Conservation (phyloP, 148 eudicot genomes). For the Linanthus parryae region DNA sequence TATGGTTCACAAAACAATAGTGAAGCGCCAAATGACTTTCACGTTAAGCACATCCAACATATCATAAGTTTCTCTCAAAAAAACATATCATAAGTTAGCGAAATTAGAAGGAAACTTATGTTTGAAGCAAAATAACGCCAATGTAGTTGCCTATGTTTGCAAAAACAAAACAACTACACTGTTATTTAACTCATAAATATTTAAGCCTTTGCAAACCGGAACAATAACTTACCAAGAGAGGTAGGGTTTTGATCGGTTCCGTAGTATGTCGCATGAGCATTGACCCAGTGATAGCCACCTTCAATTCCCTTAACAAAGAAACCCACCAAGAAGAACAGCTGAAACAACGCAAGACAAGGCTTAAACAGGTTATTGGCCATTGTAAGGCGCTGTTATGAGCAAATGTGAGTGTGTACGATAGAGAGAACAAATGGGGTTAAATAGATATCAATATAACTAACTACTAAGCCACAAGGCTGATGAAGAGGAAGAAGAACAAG, state of each 20-base stretch:
- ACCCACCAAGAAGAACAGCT: constrained; percentile 7
- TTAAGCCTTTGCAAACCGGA: not conserved
- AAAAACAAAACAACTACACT: not conserved
- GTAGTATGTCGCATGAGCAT: constrained; percentile 75
- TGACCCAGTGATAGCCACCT: constrained; percentile 36
- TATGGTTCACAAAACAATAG: no score
- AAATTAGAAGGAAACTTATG: no score
- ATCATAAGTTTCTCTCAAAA: no score
- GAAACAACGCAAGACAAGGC: constrained; percentile 13
- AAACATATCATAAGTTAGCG: no score
- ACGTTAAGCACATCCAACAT: no score
- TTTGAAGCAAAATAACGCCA: not conserved
- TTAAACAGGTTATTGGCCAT: constrained; percentile 5
- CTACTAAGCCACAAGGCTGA: no score
- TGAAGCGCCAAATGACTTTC: no score
- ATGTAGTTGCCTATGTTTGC: not conserved
- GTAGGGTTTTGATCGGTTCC: constrained; percentile 58
- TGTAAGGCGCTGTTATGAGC: not conserved
- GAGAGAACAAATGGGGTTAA: not conserved
- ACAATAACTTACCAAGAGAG: constrained; percentile 50
- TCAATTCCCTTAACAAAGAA: constrained; percentile 23
- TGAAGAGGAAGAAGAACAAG: no score
- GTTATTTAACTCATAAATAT: not conserved
- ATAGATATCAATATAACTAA: constrained; percentile 5
- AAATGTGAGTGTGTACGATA: not conserved